Evolutionary conservation across 1,284 basidiomycete genomes (phyloP).

Genomic region (Cystobasidiaceae sp.): DNA sequence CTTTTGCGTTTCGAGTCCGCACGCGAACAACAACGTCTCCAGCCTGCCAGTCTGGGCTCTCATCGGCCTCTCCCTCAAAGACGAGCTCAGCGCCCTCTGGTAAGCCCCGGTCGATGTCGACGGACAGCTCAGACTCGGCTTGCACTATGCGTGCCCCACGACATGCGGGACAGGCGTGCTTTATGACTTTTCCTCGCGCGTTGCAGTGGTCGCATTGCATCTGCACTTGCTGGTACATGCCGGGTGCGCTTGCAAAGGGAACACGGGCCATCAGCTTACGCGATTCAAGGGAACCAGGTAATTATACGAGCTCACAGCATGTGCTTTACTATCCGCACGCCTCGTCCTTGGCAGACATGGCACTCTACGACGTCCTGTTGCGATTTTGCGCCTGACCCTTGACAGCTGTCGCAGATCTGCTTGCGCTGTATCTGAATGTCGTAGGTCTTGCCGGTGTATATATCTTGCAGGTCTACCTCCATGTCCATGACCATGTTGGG

Average conservation of each 20-base stretch:
- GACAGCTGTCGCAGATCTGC: constrained; percentile 85
- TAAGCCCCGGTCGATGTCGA: constrained; percentile 78
- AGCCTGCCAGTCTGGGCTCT: constrained; percentile 84
- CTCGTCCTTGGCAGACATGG: constrained; percentile 70
- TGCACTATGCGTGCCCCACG: constrained; percentile 71
- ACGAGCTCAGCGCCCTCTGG: constrained; percentile 86
- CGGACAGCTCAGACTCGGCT: constrained; percentile 58
- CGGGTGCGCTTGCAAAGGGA: constrained; percentile 31
- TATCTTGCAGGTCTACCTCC: constrained; percentile 75
- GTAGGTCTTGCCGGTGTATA: constrained; percentile 54
- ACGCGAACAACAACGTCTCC: constrained; percentile 84
- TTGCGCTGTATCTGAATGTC: constrained; percentile 80
- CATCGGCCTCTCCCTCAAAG: constrained; percentile 88
- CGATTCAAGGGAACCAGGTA: not conserved
- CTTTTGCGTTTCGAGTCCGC: constrained; percentile 63
- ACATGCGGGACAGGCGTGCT: constrained; percentile 66
- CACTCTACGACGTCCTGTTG: constrained; percentile 79
- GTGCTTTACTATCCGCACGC: constrained; percentile 75
- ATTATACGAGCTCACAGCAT: constrained; percentile 65
- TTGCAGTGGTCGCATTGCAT: constrained; percentile 66
- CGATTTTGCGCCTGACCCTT: constrained; percentile 82
- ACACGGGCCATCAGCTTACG: not conserved
- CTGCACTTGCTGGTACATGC: constrained; percentile 51
- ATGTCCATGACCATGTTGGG: constrained; percentile 79
- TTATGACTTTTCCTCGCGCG: constrained; percentile 74